Base-by-base conservation (phyloP, 2,329 filamentous ascomycete genomes). In the Daldinia eschscholtzii region DNA sequence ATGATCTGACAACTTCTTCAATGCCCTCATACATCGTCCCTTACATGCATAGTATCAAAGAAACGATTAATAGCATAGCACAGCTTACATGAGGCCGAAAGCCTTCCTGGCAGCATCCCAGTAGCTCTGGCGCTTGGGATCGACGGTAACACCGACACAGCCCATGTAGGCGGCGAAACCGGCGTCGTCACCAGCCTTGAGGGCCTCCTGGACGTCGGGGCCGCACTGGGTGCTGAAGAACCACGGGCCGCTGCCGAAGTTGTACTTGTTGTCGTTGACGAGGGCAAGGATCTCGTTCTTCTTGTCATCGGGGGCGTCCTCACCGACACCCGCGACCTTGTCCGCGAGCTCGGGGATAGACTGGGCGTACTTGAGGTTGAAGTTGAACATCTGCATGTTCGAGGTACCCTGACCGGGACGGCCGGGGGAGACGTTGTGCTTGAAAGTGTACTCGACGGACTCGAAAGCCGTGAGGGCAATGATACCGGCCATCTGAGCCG, bases 381-480 rank as follows among this genome's bases (percentile, higher is more conserved):
- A 86, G 1, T 62, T 46, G 37, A 79, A 70, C 79, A 80, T 80
- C 75, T 87, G 85, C 84, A 87, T 85, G 77, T 87, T 87, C 68
- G 81, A 82, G 1, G 92, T 94, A 26, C 92, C 92, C 78, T 94
- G 91, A 7, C 92, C 92, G 0, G 90, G 84, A 0, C 81, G 76
- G n/a, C 84, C 86, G 1, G 77, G 78, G 74, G 79, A 86, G 73
- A 89, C 82, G 80, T 94, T 93, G 78, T 84, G 86, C 80, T 91
- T 92, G 85, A 88, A 94, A 74, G 87, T 84, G 81, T 94, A 92
- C 70, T 90, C 85, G 23, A 64, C 88, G 1, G 87, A 89, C 81
- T 97, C 93, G 76, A 89, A 90, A 10, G 90, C 87, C 82, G 93
- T 91, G 75, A 93, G 83, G 12, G 89, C 84, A 48, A 96, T 76